Base-by-base conservation (phyloP, 805 yeast genomes). In the Yamadazyma insecticola region DNA sequence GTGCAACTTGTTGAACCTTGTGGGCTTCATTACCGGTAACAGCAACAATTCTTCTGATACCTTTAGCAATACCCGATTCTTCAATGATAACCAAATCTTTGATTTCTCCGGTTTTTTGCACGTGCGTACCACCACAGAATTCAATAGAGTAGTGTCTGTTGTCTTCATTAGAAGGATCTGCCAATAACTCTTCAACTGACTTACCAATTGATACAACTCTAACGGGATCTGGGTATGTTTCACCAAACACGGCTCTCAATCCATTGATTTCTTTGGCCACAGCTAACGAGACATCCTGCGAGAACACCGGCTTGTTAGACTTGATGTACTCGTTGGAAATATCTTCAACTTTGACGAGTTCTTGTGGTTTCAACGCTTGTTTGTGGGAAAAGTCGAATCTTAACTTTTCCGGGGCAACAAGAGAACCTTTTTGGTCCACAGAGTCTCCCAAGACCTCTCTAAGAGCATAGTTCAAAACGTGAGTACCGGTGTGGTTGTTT, bases 111-210 rank as follows among this genome's bases (percentile, higher is more conserved):
- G 97, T 90, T 61, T 83, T 81, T 29, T 76, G 72, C 44, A 92
- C 96, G 53, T 92, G 99, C 9, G 98, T 92, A 64, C 99, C 99
- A 65, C 99, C 99, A 66, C 99, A 92, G 72, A 92, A 92, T 67
- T 92, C 99, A 44, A 92, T 72, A 1, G 96, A 86, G 51, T 74
- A 69, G 24, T 74, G 64, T 48, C 58, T 63, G 97, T 98, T 92
- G 50, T 85, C 76, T 30, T 66, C 64, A 52, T 75, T 83, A 17
- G 65, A 47, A 45, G 97, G 96, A 47, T 78, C 69, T 5, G 70
- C 68, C 44, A 90, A 57, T 45, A 92, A 67, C 10, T 83, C 92
- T 16, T 84, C 88, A 26, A 92, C 88, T 28, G 96, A 79, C 24
- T 75, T 81, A 53, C 99, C 99, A 51, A 92, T 84, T 18, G 96